These are phyloP conservation scores for Lachnellula subtilissima DNA, from an alignment of 2,329 filamentous ascomycete species.

Conservation along the genomic window DNA sequence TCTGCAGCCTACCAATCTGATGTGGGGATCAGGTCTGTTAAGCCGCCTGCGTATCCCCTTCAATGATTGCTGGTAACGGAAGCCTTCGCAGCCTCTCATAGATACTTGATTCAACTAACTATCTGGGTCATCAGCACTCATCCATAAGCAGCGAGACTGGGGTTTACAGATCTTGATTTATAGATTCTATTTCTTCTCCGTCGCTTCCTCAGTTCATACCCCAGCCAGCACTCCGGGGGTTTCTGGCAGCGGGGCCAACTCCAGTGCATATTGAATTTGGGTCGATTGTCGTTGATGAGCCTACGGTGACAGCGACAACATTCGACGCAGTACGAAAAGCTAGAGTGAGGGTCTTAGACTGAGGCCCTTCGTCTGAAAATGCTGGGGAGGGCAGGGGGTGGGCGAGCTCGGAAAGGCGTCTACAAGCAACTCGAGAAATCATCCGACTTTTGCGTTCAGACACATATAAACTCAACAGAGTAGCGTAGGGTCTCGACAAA, in stretches of 20 bases:
- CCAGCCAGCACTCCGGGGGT: constrained; percentile 55
- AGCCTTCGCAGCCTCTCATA: no score
- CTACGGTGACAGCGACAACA: constrained; percentile 62
- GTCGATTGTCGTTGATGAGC: constrained; percentile 67
- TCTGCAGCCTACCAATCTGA: constrained; percentile 67
- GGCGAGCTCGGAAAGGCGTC: constrained; percentile 42
- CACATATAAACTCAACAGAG: no score
- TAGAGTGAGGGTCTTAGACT: constrained; percentile 58
- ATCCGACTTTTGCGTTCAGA: no score
- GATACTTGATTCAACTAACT: no score
- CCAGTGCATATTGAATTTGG: constrained; percentile 58
- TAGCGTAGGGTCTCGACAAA: no score
- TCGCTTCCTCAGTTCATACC: constrained; percentile 61
- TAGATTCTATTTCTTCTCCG: constrained; percentile 68
- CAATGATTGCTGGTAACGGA: constrained; percentile 20
- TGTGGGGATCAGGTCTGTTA: constrained; percentile 75
- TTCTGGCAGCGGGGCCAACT: constrained; percentile 52
- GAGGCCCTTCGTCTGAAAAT: constrained; percentile 49
- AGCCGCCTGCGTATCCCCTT: constrained; percentile 62
- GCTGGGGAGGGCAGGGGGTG: constrained; percentile 65
- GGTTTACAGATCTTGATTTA: constrained; percentile 32
- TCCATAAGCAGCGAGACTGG: constrained; percentile 39
- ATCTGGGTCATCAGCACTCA: constrained; percentile 29
- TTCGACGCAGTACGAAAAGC: constrained; percentile 59
- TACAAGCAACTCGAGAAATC: no score